Evolutionary conservation across 2,329 filamentous ascomycete species (phyloP).

Genomic region (Fusarium setosum): DNA sequence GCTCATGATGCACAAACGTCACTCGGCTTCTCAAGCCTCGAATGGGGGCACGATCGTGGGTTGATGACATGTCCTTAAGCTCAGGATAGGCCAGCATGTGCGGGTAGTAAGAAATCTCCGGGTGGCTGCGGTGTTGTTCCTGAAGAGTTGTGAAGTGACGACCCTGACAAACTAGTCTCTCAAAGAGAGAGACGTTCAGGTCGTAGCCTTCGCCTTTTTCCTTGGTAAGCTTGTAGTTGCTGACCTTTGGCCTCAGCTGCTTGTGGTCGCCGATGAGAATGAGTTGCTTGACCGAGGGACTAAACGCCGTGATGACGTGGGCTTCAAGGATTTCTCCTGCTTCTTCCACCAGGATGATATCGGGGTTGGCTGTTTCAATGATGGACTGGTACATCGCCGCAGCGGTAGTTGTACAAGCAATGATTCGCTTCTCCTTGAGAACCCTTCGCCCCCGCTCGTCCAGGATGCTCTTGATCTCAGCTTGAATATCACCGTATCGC

Average conservation of each 20-base stretch:
- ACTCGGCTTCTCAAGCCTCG: slow-evolving; percentile 70
- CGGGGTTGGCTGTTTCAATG: slow-evolving; percentile 65
- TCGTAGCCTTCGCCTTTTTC: slow-evolving; percentile 75
- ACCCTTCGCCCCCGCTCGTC: slow-evolving; percentile 54
- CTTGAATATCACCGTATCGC: slow-evolving; percentile 56
- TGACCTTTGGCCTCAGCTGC: slow-evolving; percentile 76
- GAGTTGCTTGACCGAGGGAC: slow-evolving; percentile 67
- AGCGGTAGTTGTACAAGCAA: slow-evolving; percentile 78
- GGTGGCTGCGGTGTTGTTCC: slow-evolving; percentile 76
- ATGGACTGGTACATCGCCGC: slow-evolving; percentile 71
- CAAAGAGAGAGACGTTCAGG: slow-evolving; percentile 76
- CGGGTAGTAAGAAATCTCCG: slow-evolving; percentile 72
- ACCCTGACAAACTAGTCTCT: slow-evolving; percentile 70
- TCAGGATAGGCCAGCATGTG: slow-evolving; percentile 70
- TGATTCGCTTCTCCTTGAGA: slow-evolving; percentile 67
- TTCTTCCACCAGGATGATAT: slow-evolving; percentile 76
- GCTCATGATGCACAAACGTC: slow-evolving; percentile 73
- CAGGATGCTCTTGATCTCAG: slow-evolving; percentile 56
- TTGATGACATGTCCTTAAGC: slow-evolving; percentile 65
- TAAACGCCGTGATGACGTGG: slow-evolving; percentile 70
- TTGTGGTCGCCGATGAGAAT: slow-evolving; percentile 80
- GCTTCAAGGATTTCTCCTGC: slow-evolving; percentile 79
- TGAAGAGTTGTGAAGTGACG: slow-evolving; percentile 64
- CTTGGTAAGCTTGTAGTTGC: slow-evolving; percentile 68
- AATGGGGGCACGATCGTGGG: slow-evolving; percentile 57